phyloP scores from a whole-genome alignment of 352 stramenopile species.

The Globisporangium echinulatum region DNA sequence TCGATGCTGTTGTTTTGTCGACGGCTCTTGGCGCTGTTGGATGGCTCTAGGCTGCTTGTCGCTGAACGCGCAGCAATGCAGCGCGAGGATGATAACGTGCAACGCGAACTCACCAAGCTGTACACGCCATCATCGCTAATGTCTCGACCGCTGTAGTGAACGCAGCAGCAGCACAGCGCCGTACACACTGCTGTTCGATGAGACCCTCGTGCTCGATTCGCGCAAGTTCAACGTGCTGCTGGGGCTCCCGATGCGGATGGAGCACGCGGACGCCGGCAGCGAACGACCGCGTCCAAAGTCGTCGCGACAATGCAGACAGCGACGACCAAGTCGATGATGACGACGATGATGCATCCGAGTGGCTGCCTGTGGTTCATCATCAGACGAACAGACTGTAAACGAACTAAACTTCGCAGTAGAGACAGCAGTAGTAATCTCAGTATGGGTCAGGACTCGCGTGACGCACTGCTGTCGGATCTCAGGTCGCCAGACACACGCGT shows the following conservation, averaged over 20 bases:
- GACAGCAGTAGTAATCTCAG: not conserved
- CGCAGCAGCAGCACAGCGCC: not conserved
- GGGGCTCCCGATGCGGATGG: slow-evolving; percentile 29
- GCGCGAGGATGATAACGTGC: slow-evolving; percentile 33
- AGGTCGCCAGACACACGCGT: not conserved
- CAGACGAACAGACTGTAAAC: slow-evolving; percentile 12
- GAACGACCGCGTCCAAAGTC: too few species aligned
- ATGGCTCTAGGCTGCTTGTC: slow-evolving; percentile 10
- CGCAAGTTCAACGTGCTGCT: slow-evolving; percentile 49
- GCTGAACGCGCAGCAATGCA: slow-evolving; percentile 36
- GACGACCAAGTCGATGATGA: slow-evolving; percentile 26
- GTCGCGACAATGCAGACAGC: not conserved
- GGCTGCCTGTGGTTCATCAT: slow-evolving; percentile 4
- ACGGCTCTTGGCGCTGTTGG: too few species aligned
- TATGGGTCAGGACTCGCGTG: slow-evolving; percentile 3
- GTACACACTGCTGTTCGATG: slow-evolving; percentile 34
- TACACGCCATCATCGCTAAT: slow-evolving; percentile 16
- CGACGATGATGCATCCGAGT: slow-evolving; percentile 9
- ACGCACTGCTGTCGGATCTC: not conserved
- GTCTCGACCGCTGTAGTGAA: too few species aligned
- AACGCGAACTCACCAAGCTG: slow-evolving; percentile 33
- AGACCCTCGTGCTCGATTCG: slow-evolving; percentile 39
- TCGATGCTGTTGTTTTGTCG: too few species aligned
- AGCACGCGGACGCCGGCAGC: too few species aligned
- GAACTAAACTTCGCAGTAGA: not conserved